A percentile compares a stretch with the other conserved stretches of the same genome.
These are phyloP conservation scores for Hyphopichia wangnamkhiaoensis DNA, from an alignment of 1,139 yeast species.

Conservation along the genomic window DNA sequence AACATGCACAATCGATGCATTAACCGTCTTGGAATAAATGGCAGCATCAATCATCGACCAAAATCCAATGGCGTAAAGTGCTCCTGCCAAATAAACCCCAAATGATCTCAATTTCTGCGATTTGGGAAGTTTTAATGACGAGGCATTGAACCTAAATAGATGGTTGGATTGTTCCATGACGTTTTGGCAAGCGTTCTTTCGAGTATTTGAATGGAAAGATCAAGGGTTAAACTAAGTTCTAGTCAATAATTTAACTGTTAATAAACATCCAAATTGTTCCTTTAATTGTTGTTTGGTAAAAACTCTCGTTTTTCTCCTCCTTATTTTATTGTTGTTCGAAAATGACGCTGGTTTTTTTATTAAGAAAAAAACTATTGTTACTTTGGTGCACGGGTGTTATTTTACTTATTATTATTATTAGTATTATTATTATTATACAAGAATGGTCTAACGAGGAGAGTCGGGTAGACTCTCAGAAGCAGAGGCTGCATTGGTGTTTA, in stretches of 20 bases:
- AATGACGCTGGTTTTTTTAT: background rate
- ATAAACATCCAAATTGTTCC: too few species aligned
- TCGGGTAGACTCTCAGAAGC: constrained; percentile 1
- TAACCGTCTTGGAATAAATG: constrained; percentile 77
- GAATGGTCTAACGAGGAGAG: background rate
- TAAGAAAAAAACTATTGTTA: too few species aligned
- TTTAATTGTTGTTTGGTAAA: too few species aligned
- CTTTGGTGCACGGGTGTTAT: constrained; percentile 1
- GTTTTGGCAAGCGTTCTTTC: too few species aligned
- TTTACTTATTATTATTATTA: background rate
- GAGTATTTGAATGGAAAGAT: too few species aligned
- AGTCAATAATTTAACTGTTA: too few species aligned
- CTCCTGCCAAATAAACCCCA: constrained; percentile 78
- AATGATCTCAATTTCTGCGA: constrained; percentile 69
- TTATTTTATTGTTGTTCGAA: background rate
- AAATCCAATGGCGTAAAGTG: constrained; percentile 81
- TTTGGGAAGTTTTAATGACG: constrained; percentile 58
- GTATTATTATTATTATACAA: too few species aligned
- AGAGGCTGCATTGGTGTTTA: background rate
- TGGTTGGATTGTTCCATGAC: constrained; percentile 36
- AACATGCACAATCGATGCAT: constrained; percentile 84
- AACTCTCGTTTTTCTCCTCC: background rate
- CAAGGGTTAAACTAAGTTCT: too few species aligned
- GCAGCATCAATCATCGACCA: constrained; percentile 92
- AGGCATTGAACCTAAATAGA: constrained; percentile 53